Evolutionary conservation across 2,329 filamentous ascomycete species (phyloP), one percentile per base, ranked within the genome.

Genomic region (Hypomyces perniciosus): DNA sequence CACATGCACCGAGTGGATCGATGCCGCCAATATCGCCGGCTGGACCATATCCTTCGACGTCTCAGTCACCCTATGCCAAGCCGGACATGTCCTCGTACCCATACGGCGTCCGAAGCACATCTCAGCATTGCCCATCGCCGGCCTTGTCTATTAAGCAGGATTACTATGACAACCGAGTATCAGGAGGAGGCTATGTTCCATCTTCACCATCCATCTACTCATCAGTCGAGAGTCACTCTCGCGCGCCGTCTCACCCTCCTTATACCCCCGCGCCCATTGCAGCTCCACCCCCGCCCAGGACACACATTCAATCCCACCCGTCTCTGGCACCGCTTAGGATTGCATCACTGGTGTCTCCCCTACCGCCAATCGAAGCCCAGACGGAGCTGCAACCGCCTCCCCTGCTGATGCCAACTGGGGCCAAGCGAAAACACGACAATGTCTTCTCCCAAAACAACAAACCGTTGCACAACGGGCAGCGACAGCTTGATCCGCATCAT

Each of bases 61-160:
- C 68, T n/a, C 67, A 71, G 8, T 68, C 70, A n/a, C 68, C 72
- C 2, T 74, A 75, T 58, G 61, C 53, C 31, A 64, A 64, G 53
- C 52, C 62, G 2, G 68, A 62, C 65, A 72, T 38, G 65, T 71
- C 48, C 77, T 78, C 33, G 4, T 66, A 69, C 50, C 55, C 54
- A 35, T 69, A 67, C 44, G 54, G 55, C 20, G 59, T 55, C 31
- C 62, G 65, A 28, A 59, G 52, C 44, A 42, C 62, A 41, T 62
- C 67, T n/a, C 60, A 62, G 10, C 45, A 62, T 2, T 65, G 62
- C 33, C 54, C 63, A 12, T 64, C 69, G 9, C 66, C 68, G 4
- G 54, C 57, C 1, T 57, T 61, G 4, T 57, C 63, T 1, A 57
- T 61, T 13, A 68, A 65, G 48, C 63, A 62, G 6, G 68, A 70